These are phyloP conservation scores for Amphibolis antarctica DNA, from an alignment of 106 monocot species.

Conservation along the genomic window DNA sequence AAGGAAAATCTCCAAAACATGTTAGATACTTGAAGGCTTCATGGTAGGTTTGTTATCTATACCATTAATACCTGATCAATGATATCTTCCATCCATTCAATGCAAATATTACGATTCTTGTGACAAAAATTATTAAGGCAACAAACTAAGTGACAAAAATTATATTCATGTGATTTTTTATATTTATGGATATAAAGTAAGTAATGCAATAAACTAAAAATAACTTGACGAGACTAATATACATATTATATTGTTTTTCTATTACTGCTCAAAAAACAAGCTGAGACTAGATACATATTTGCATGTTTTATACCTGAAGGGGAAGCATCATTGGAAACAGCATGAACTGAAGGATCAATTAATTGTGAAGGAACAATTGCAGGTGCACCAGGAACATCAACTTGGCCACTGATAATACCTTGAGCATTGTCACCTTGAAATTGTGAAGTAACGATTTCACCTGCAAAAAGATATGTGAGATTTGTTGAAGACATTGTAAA, in stretches of 20 bases:
- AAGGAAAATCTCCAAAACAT: too few species aligned
- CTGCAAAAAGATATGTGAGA: constrained; percentile 2
- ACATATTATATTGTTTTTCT: too few species aligned
- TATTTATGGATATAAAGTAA: background rate
- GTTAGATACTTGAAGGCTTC: too few species aligned
- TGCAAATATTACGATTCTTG: too few species aligned
- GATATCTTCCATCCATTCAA: too few species aligned
- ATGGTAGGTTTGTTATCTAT: too few species aligned
- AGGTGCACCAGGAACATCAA: constrained; percentile 6
- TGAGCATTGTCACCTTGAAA: constrained; percentile 16
- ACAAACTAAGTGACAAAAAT: background rate
- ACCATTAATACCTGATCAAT: too few species aligned
- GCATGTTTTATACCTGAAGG: background rate
- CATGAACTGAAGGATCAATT: constrained; percentile 7
- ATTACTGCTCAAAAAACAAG: background rate
- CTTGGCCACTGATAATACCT: constrained; percentile 8
- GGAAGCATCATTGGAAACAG: background rate
- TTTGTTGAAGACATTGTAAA: background rate
- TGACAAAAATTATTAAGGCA: background rate
- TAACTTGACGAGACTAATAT: background rate
- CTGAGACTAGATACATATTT: background rate
- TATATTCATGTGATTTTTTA: background rate
- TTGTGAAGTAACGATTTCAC: constrained; percentile 9
- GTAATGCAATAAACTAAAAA: background rate
- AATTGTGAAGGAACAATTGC: constrained; percentile 16